phyloP scores from a whole-genome alignment of 371 early-diverging fungal genomes.

The Mortierella sp. region DNA sequence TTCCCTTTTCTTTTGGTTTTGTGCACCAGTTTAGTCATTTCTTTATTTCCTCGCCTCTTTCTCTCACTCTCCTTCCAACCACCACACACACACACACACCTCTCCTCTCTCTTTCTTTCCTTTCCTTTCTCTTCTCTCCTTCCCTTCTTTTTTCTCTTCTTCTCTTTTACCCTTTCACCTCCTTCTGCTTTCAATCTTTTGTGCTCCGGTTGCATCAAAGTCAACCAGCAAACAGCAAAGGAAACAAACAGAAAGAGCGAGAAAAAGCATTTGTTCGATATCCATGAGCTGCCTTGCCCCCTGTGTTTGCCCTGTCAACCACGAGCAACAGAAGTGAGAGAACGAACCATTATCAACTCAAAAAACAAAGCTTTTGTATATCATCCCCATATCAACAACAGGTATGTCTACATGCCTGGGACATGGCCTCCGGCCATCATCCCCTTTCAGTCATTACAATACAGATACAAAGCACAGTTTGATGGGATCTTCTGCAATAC shows the following conservation, averaged over 20 bases:
- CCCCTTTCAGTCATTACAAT: not conserved
- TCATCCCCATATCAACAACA: not conserved
- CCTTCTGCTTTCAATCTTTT: constrained; percentile 6
- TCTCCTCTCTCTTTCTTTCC: not conserved
- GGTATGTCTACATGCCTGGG: not conserved
- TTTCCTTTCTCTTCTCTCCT: not conserved
- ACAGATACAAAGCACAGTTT: no score
- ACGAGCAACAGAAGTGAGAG: constrained; percentile 15
- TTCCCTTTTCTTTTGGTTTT: not conserved
- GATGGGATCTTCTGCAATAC: not conserved
- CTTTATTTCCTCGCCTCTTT: constrained; percentile 2
- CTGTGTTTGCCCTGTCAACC: constrained; percentile 10
- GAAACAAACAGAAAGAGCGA: not conserved
- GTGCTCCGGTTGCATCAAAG: not conserved
- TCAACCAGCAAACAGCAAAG: constrained; percentile 8
- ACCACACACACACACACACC: not conserved
- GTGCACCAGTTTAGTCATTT: not conserved
- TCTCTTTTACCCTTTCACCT: not conserved
- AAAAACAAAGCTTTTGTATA: not conserved
- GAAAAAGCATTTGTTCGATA: not conserved
- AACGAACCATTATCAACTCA: constrained; percentile 1
- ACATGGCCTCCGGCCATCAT: not conserved
- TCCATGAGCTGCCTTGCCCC: constrained; percentile 11
- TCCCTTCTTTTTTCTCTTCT: not conserved
- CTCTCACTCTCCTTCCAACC: no score